A percentile compares a stretch with the other conserved stretches of the same genome.
These are phyloP conservation scores for Durio zibethinus DNA, from an alignment of 345 rosid genomes.

Conservation along the genomic window DNA sequence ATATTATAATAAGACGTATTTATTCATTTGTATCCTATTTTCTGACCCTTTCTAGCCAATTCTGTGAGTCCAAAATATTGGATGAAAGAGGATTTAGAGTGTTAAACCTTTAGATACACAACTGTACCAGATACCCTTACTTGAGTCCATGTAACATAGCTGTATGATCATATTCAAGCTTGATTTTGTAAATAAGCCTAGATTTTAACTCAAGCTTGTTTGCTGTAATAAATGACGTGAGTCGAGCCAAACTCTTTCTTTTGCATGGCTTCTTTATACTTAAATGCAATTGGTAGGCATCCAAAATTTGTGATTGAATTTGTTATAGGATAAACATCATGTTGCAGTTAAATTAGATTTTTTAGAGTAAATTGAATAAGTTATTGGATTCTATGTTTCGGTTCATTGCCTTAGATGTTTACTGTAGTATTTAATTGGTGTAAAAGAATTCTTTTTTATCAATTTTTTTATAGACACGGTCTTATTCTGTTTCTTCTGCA, in stretches of 20 bases:
- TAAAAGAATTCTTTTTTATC: constrained; percentile 2
- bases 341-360: background rate
- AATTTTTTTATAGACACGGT: background rate
- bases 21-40: background rate
- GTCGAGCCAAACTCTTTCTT: background rate
- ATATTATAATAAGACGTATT: too few relatives aligned
- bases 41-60: background rate
- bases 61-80: background rate
- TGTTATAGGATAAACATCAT: background rate
- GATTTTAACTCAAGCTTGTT: background rate
- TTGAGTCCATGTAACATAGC: background rate
- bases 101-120: background rate
- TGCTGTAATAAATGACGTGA: background rate
- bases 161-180: background rate
- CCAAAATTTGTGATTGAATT: background rate
- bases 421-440: background rate
- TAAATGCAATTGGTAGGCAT: background rate
- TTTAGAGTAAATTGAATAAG: background rate
- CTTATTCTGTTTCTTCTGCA: constrained; percentile 15
- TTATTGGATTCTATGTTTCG: background rate
- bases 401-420: background rate
- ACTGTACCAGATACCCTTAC: background rate
- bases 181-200: background rate
- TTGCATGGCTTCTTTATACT: background rate
- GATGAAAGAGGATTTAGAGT: background rate